Evolutionary conservation across 305 asterid genomes (phyloP), one percentile per base, ranked within the genome.

Genomic region (Plantago coronopus): DNA sequence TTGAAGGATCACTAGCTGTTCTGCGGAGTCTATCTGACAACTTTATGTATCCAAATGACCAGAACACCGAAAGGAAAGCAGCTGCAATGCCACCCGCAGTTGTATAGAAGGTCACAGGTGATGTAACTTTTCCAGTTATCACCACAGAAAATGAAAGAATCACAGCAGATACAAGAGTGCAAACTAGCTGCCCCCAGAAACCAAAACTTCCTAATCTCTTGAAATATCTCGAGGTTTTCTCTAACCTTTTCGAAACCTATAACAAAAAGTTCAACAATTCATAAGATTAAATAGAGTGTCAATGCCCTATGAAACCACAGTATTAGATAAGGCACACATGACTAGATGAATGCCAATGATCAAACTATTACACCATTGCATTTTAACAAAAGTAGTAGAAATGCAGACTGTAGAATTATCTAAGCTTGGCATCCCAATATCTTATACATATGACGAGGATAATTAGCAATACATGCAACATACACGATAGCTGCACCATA

Each of bases 151-250:
- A 94, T 1, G 99, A 89, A 64, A 94, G 96, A 75, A 94, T 87
- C 43, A 83, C 95, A 2, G 97, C 96, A 23, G 95, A 69, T 59
- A 87, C 95, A 65, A 87, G 49, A 0, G 97, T 94, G 78, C 80
- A 81, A 58, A 94, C 76, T 22, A 94, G 87, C 79, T 94, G 97
- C 59, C 88, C 91, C 99, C 97, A 94, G 67, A 94, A 89, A 19
- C 97, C 99, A n/a, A 94, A 83, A 64, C 96, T 83, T 29, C 99
- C 99, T 76, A 87, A 77, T 74, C 96, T 85, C 83, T 78, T 94
- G 87, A 94, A 94, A 76, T 81, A 61, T 69, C 95, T 83, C 15
- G 97, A 73, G 7, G 97, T 89, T 51, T 72, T 82, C 79, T 77
- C 94, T 57, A 94, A 78, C 81, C 97, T 89, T 78, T 82, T 87